Evolutionary conservation across 306 rosid genomes (phyloP).

Genomic region (Trifolium fragiferum): DNA sequence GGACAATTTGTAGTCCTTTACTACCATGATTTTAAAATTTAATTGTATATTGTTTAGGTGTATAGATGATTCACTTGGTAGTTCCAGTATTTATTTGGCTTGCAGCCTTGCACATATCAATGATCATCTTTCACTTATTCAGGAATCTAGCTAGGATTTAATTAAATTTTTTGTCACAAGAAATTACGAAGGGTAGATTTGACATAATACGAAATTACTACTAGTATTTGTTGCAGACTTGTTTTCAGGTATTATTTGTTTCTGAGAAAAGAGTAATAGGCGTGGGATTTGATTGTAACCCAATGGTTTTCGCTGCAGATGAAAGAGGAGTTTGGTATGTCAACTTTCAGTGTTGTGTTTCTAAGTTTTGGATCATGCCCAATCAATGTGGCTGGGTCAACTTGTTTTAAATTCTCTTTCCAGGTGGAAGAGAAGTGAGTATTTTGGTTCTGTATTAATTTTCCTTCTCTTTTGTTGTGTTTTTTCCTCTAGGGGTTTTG

Average conservation of each 20-base stretch:
- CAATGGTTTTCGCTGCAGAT: slow-evolving; percentile 89
- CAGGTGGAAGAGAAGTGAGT: slow-evolving; percentile 31
- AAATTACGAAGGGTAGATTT: too few species aligned
- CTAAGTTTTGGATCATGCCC: neutral
- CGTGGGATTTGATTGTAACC: slow-evolving; percentile 88
- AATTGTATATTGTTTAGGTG: too few species aligned
- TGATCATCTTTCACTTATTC: too few species aligned
- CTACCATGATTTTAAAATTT: too few species aligned
- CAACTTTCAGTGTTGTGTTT: slow-evolving; percentile 19
- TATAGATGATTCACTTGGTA: too few species aligned
- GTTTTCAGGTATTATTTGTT: slow-evolving; percentile 85
- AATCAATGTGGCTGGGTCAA: slow-evolving; percentile 13
- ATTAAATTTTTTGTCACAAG: too few species aligned
- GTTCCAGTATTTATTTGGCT: too few species aligned
- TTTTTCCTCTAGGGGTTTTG: slow-evolving; percentile 68
- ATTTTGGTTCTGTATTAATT: slow-evolving; percentile 26
- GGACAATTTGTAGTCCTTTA: too few species aligned
- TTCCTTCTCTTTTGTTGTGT: slow-evolving; percentile 25
- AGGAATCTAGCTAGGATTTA: too few species aligned
- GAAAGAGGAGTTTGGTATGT: slow-evolving; percentile 87
- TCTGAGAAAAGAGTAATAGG: slow-evolving; percentile 89
- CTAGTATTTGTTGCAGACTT: too few species aligned
- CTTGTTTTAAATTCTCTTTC: slow-evolving; percentile 42
- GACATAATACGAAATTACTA: too few species aligned
- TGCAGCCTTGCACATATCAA: too few species aligned